Conservation (phyloP, 139 green algal species). For the Chlorella sp. region DNA sequence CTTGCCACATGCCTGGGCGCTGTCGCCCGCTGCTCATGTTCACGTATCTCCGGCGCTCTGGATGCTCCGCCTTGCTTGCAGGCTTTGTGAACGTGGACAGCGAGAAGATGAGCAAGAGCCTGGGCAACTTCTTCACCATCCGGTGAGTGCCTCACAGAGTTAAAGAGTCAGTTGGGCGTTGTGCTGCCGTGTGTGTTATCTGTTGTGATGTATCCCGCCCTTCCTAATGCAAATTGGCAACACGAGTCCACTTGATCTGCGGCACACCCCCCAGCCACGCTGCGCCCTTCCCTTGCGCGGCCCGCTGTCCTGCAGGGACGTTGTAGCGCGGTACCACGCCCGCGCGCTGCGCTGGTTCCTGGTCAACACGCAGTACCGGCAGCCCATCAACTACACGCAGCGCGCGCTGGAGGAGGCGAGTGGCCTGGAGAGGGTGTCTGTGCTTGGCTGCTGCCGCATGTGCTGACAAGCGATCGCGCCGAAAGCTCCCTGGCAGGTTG, state of each 20-base stretch:
- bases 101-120: slow-evolving; percentile 98
- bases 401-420: slow-evolving; percentile 79
- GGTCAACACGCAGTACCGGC: slow-evolving; percentile 90
- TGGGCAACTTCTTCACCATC: slow-evolving; percentile 99
- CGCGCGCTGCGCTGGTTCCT: slow-evolving; percentile 95
- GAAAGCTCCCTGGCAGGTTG: no score
- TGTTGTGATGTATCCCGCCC: no score
- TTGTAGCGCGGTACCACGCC: slow-evolving; percentile 82
- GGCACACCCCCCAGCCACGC: neutral
- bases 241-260: no score
- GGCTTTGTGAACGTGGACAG: slow-evolving; percentile 79
- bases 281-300: neutral
- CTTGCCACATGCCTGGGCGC: no score
- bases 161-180: no score
- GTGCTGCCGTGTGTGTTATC: no score
- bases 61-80: neutral
- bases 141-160: slow-evolving; percentile 44
- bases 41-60: neutral
- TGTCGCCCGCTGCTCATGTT: neutral
- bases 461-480: no score
- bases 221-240: no score
- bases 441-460: neutral
- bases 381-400: slow-evolving; percentile 92
- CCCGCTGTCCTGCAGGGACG: slow-evolving; percentile 49
- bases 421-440: neutral